Evolutionary conservation across 2,329 filamentous ascomycete species (phyloP).

Genomic region (Geosmithia flava): DNA sequence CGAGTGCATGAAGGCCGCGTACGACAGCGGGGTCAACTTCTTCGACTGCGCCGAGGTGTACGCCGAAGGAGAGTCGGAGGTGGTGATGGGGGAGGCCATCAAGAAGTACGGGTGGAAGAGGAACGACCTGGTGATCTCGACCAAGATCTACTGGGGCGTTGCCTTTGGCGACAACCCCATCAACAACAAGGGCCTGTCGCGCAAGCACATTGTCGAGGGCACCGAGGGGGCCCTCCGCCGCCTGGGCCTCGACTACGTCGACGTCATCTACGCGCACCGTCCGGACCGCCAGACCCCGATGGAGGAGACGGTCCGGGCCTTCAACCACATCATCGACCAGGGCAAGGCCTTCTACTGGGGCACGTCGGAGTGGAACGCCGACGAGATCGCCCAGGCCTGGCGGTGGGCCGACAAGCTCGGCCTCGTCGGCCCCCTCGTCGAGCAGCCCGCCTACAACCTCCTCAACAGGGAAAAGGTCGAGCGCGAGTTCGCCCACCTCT

Average conservation of each 20-base stretch:
- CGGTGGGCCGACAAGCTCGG: constrained; percentile 46
- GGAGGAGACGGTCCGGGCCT: constrained; percentile 57
- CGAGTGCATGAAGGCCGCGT: constrained; percentile 49
- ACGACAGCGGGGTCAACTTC: constrained; percentile 48
- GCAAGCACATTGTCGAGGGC: constrained; percentile 60
- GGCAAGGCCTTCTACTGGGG: constrained; percentile 63
- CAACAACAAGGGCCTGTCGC: constrained; percentile 55
- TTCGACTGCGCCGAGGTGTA: constrained; percentile 50
- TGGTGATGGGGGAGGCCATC: constrained; percentile 49
- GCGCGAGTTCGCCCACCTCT: constrained; percentile 47
- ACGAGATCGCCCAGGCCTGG: constrained; percentile 53
- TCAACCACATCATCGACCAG: constrained; percentile 56
- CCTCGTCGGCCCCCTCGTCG: constrained; percentile 51
- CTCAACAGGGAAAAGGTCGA: constrained; percentile 50
- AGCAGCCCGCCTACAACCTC: constrained; percentile 58
- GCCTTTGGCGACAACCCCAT: constrained; percentile 48
- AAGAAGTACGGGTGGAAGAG: constrained; percentile 48
- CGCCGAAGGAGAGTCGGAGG: constrained; percentile 46
- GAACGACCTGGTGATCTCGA: constrained; percentile 48
- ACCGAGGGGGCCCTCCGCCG: constrained; percentile 46
- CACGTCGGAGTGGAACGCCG: constrained; percentile 55
- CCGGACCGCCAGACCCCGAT: constrained; percentile 57
- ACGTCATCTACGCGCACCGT: constrained; percentile 57
- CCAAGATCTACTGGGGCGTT: constrained; percentile 56
- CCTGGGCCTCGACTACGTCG: constrained; percentile 47